phyloP scores from a whole-genome alignment of 2,329 filamentous ascomycete species.

The Xylariomycetidae sp. region DNA sequence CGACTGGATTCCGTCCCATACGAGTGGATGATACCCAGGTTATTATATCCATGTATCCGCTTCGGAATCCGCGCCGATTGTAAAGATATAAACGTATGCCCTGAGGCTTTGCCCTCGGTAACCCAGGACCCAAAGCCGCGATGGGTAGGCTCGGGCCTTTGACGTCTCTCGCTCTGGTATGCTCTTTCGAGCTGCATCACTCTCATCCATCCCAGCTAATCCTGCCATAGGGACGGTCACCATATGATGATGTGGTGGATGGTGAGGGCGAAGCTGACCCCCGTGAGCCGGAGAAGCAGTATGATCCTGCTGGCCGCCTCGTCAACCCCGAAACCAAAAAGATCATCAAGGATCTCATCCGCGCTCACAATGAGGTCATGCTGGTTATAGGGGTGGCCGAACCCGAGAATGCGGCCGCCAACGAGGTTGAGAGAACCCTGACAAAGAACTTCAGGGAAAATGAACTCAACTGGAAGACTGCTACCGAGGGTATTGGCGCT shows the following conservation, averaged over 20 bases:
- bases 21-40: too few species aligned
- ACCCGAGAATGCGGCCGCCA: slow-evolving; percentile 42
- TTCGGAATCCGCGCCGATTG: too few species aligned
- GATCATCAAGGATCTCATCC: slow-evolving; percentile 53
- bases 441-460: too few species aligned
- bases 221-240: slow-evolving; percentile 48
- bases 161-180: slow-evolving; percentile 52
- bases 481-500: slow-evolving; percentile 31
- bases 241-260: slow-evolving; percentile 53
- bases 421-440: slow-evolving; percentile 37
- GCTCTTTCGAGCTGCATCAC: slow-evolving; percentile 13
- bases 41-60: too few species aligned
- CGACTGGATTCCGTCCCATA: too few species aligned
- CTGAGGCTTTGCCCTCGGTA: too few species aligned
- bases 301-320: slow-evolving; percentile 52
- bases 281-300: slow-evolving; percentile 41
- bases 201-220: not conserved
- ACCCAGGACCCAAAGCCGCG: too few species aligned
- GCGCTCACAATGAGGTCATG: slow-evolving; percentile 61
- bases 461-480: slow-evolving; percentile 39
- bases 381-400: slow-evolving; percentile 58
- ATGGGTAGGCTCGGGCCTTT: slow-evolving; percentile 55
- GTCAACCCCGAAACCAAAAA: slow-evolving; percentile 50
- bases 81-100: too few species aligned
- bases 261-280: slow-evolving; percentile 41